Base-by-base conservation (phyloP, 2,329 filamentous ascomycete species). In the Ceratocystis eucalypticola region DNA sequence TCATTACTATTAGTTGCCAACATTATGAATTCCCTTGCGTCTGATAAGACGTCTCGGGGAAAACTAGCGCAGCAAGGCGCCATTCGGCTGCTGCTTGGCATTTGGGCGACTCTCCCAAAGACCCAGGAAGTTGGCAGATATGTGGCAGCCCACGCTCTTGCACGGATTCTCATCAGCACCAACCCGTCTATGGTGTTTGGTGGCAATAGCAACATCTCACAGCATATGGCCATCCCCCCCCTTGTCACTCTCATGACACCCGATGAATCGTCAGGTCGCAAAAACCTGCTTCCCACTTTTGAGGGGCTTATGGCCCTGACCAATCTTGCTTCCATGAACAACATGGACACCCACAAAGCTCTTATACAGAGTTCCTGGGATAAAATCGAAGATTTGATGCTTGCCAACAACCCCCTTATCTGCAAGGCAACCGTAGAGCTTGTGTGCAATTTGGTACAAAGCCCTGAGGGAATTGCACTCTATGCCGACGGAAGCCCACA, bases 41-140 rank as follows among this genome's bases (percentile, higher is more conserved):
- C 87, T 71, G 86, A 85, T n/a, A 80, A 86, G 48, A 84, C 84
- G 66, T 80, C 91, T 66, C 85, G 94, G 10, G 89, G 91, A 0
- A 81, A 84, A 62, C 85, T 99, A 69, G 89, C 91, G 2, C 94
- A 97, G 73, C 92, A 97, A 79, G 94, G 94, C n/a, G 91, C 89
- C 1, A 84, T 96, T 20, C 94, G 88, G 71, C 82, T 96, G 1
- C 81, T 97, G 25, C 82, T 97, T 30, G 83, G 87, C 15, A 82
- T 87, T 65, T 86, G 85, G 81, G 79, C 81, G 12, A 78, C 79
- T n/a, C 79, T 90, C 2, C 79, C 83, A 1, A 79, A 83, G 37
- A 77, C 79, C 1, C 80, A 81, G 57, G 70, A 73, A 8, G 72
- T 73, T 41, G 72, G 77, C 1, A 81, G 79, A 69, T 81, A 84